Conservation (phyloP, 1,284 basidiomycete genomes). For the Rhodotorula sp. region DNA sequence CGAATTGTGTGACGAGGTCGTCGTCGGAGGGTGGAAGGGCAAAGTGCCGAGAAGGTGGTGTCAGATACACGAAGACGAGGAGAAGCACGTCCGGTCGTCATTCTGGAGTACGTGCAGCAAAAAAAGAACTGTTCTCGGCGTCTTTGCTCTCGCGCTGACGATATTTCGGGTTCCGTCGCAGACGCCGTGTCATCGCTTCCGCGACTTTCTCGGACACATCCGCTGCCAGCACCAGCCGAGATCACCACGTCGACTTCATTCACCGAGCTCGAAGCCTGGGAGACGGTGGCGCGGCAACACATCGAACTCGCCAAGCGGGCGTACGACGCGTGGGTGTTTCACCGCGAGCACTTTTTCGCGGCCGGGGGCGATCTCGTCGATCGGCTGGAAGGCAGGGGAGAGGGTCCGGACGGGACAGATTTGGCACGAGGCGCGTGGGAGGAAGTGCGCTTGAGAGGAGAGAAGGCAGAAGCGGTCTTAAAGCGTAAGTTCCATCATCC, state of each 20-base stretch:
- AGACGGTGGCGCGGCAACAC: constrained; percentile 24
- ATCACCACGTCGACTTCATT: constrained; percentile 23
- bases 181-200: constrained; percentile 30
- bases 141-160: not conserved
- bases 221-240: constrained; percentile 8
- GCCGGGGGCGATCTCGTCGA: constrained; percentile 28
- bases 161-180: not conserved
- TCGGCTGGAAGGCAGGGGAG: constrained; percentile 22
- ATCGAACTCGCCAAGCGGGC: constrained; percentile 29
- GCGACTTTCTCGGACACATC: constrained; percentile 12
- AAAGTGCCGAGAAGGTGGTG: constrained; percentile 37
- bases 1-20: constrained; percentile 29
- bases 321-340: constrained; percentile 29
- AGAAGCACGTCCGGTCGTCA: constrained; percentile 23
- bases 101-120: constrained; percentile 29
- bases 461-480: constrained; percentile 28
- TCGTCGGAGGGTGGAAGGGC: constrained; percentile 40
- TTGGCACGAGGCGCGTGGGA: constrained; percentile 31
- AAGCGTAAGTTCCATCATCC: constrained; percentile 20
- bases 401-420: constrained; percentile 11
- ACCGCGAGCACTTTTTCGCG: constrained; percentile 32
- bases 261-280: constrained; percentile 32
- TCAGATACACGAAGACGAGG: constrained; percentile 34
- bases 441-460: constrained; percentile 26
- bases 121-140: too few relatives aligned